Percentiles rank a stretch among this genome's conserved stretches.
phyloP scores from a whole-genome alignment of 129 eudicot species.

The Escallonia rubra region DNA sequence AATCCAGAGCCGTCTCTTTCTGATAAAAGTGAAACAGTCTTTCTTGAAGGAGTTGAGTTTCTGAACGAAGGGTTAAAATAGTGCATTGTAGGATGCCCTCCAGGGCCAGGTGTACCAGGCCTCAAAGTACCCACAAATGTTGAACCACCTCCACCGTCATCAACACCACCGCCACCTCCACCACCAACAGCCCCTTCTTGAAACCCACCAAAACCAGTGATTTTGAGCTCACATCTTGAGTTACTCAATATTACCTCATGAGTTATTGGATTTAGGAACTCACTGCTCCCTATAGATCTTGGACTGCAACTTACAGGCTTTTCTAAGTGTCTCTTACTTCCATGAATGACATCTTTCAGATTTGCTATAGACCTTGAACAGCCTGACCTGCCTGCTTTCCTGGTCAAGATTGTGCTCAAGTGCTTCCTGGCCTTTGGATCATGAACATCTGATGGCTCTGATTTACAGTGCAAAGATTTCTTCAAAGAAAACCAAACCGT shows the following conservation, averaged over 20 bases:
- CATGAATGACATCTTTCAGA: constrained; percentile 97
- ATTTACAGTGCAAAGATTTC: constrained; percentile 88
- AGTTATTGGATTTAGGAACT: constrained; percentile 86
- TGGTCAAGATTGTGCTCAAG: constrained; percentile 65
- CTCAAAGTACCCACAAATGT: constrained; percentile 74
- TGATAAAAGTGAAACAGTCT: constrained; percentile 14
- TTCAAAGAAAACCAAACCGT: constrained; percentile 92
- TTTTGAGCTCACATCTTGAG: constrained; percentile 84
- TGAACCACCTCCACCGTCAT: constrained; percentile 32
- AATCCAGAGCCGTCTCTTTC: constrained; percentile 27
- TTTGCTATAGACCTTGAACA: constrained; percentile 98
- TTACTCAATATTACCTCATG: constrained; percentile 89
- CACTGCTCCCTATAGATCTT: constrained; percentile 96
- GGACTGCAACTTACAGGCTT: constrained; percentile 92
- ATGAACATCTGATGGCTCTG: constrained; percentile 89
- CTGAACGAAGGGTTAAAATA: constrained; percentile 36
- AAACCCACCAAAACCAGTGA: constrained; percentile 61
- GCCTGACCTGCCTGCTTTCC: constrained; percentile 71
- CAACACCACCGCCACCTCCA: constrained; percentile 3
- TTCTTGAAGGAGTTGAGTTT: constrained; percentile 48
- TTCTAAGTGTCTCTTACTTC: constrained; percentile 89
- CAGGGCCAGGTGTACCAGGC: constrained; percentile 96
- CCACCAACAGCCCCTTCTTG: constrained; percentile 42
- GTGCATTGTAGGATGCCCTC: constrained; percentile 72
- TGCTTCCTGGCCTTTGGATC: constrained; percentile 76